Evolutionary conservation across 805 yeast species (phyloP).

Genomic region (Ogataea chonburiensis): DNA sequence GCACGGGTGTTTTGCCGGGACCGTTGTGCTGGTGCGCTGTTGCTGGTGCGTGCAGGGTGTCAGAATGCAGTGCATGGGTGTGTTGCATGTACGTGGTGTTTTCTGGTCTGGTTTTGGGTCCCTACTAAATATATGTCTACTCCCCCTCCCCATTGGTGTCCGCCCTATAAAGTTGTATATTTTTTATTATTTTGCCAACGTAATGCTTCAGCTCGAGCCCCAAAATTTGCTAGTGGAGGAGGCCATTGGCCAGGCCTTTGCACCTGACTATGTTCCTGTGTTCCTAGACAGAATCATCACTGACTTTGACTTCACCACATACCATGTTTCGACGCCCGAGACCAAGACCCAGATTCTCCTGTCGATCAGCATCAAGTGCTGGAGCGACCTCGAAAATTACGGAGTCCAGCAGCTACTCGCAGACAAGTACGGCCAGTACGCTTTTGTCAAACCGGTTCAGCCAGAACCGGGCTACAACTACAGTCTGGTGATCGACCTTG

Average conservation of each 20-base stretch:
- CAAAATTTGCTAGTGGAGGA: conserved; percentile 80
- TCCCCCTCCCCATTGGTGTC: no score
- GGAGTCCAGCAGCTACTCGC: conserved; percentile 59
- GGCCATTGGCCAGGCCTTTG: conserved; percentile 70
- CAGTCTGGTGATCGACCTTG: conserved; percentile 65
- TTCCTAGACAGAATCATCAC: conserved; percentile 82
- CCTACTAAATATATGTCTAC: no score
- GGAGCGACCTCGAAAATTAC: conserved; percentile 66
- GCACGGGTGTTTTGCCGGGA: no score
- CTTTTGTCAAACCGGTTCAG: conserved; percentile 36
- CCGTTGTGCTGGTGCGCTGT: no score
- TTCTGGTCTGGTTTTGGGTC: no score
- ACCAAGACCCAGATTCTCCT: conserved; percentile 62
- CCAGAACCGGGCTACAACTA: conserved; percentile 81
- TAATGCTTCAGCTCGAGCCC: conserved; percentile 83
- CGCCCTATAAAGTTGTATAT: no score
- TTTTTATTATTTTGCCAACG: conserved; percentile 7
- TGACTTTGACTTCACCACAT: conserved; percentile 94
- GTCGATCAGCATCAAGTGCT: conserved; percentile 73
- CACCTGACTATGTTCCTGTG: conserved; percentile 45
- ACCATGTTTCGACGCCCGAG: conserved; percentile 88
- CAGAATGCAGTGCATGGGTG: no score
- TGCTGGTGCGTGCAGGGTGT: no score
- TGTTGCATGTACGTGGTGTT: no score
- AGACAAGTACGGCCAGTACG: conserved; percentile 46